Evolutionary conservation across 2,329 filamentous ascomycete genomes (phyloP).

Genomic region (Clarireedia sp.): DNA sequence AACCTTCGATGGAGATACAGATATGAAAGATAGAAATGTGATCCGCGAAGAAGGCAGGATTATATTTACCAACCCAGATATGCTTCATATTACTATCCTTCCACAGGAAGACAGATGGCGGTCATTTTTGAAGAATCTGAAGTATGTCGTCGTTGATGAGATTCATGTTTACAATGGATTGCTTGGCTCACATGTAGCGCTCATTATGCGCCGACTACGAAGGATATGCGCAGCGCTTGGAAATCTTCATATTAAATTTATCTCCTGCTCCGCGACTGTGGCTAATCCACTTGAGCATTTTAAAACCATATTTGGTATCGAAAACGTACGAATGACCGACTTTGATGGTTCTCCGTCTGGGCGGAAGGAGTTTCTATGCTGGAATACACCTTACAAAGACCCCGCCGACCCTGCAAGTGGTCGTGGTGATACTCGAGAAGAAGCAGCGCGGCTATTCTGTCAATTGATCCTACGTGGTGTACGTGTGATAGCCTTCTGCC

Average conservation of each 20-base stretch:
- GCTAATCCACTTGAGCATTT: slow-evolving; percentile 90
- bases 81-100: slow-evolving; percentile 90
- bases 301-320: slow-evolving; percentile 84
- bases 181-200: slow-evolving; percentile 86
- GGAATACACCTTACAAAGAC: slow-evolving; percentile 95
- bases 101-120: slow-evolving; percentile 89
- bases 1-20: slow-evolving; percentile 93
- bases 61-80: slow-evolving; percentile 97
- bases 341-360: slow-evolving; percentile 90
- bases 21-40: slow-evolving; percentile 65
- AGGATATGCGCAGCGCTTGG: slow-evolving; percentile 86
- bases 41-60: slow-evolving; percentile 86
- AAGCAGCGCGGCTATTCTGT: slow-evolving; percentile 86
- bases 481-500: slow-evolving; percentile 86
- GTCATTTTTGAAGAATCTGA: slow-evolving; percentile 77
- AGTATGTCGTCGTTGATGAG: slow-evolving; percentile 86
- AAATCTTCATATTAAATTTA: slow-evolving; percentile 77
- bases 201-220: slow-evolving; percentile 85
- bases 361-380: slow-evolving; percentile 90
- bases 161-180: slow-evolving; percentile 94
- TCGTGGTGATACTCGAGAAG: slow-evolving; percentile 70
- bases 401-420: slow-evolving; percentile 80
- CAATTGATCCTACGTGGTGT: slow-evolving; percentile 83
- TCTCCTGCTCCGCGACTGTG: slow-evolving; percentile 94
- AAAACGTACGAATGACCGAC: slow-evolving; percentile 73